phyloP scores from a whole-genome alignment of 1,284 basidiomycete genomes.

The Taiwanofungus camphoratus region DNA sequence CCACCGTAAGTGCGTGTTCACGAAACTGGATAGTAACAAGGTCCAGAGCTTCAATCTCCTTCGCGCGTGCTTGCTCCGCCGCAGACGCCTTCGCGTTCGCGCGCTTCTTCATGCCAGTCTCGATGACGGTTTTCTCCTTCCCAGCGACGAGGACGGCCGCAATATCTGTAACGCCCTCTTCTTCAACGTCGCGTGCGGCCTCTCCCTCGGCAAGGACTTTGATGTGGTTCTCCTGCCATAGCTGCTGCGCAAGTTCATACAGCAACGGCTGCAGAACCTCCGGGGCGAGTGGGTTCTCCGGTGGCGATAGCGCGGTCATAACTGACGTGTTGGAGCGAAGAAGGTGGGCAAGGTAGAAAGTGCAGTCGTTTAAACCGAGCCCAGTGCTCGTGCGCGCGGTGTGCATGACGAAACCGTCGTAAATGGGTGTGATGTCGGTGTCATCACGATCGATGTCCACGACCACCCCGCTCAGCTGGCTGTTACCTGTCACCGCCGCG shows the following conservation, averaged over 20 bases:
- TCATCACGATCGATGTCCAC: slow-evolving; percentile 79
- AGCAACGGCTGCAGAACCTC: slow-evolving; percentile 45
- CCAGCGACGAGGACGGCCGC: slow-evolving; percentile 78
- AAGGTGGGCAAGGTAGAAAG: slow-evolving; percentile 68
- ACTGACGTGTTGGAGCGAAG: slow-evolving; percentile 63
- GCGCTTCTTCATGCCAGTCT: slow-evolving; percentile 73
- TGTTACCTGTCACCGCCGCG: slow-evolving; percentile 47
- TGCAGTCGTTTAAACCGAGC: slow-evolving; percentile 73
- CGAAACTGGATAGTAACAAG: slow-evolving; percentile 70
- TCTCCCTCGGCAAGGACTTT: slow-evolving; percentile 71
- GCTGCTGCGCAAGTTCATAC: slow-evolving; percentile 51
- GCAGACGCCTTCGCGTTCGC: slow-evolving; percentile 70
- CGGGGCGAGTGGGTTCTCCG: slow-evolving; percentile 36
- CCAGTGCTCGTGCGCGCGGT: slow-evolving; percentile 53
- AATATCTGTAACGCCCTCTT: slow-evolving; percentile 82
- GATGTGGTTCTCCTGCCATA: slow-evolving; percentile 58
- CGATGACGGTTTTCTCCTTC: slow-evolving; percentile 77
- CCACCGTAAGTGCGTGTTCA: slow-evolving; percentile 69
- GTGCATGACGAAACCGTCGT: slow-evolving; percentile 70
- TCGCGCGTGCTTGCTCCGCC: slow-evolving; percentile 73
- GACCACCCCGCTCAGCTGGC: slow-evolving; percentile 73
- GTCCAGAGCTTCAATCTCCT: slow-evolving; percentile 78
- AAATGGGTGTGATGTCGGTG: slow-evolving; percentile 76
- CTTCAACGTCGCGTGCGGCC: slow-evolving; percentile 47
- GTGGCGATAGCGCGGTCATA: slow-evolving; percentile 55